Evolutionary conservation across 352 stramenopile species (phyloP).

Genomic region (Globisporangium camurandrum): DNA sequence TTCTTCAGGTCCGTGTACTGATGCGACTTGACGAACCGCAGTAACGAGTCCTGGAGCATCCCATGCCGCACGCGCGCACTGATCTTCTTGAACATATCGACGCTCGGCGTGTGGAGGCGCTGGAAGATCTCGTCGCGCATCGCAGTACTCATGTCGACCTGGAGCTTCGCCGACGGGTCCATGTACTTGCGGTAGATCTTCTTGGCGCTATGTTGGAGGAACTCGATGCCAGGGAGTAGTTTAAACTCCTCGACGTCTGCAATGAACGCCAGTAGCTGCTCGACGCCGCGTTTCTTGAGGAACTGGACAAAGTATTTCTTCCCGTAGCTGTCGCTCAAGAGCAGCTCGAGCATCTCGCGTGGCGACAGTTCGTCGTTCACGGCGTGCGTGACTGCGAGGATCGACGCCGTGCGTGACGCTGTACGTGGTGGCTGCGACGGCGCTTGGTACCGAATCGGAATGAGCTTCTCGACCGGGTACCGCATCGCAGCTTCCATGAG

Average conservation of each 20-base stretch:
- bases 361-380: slow-evolving; percentile 37
- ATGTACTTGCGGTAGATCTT: slow-evolving; percentile 87
- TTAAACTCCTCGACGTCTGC: slow-evolving; percentile 79
- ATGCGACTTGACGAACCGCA: slow-evolving; percentile 65
- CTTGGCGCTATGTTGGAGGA: slow-evolving; percentile 75
- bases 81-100: slow-evolving; percentile 85
- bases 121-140: slow-evolving; percentile 76
- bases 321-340: slow-evolving; percentile 47
- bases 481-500: slow-evolving; percentile 69
- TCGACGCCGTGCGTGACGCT: slow-evolving; percentile 1
- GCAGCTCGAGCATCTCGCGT: slow-evolving; percentile 33
- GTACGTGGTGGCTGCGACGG: too few species aligned
- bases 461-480: slow-evolving; percentile 68
- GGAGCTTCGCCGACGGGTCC: slow-evolving; percentile 57
- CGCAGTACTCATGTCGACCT: slow-evolving; percentile 77
- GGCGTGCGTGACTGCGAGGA: slow-evolving; percentile 3
- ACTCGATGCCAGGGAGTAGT: slow-evolving; percentile 71
- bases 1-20: slow-evolving; percentile 64
- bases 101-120: slow-evolving; percentile 51
- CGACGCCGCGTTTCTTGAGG: slow-evolving; percentile 54
- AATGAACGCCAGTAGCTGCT: slow-evolving; percentile 65
- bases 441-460: slow-evolving; percentile 29
- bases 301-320: slow-evolving; percentile 78
- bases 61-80: slow-evolving; percentile 47
- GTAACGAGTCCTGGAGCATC: slow-evolving; percentile 74